Percentiles rank a stretch among this genome's conserved stretches.
These are phyloP conservation scores for Crithidia expoeki DNA, from an alignment of 208 protist species.

Conservation along the genomic window DNA sequence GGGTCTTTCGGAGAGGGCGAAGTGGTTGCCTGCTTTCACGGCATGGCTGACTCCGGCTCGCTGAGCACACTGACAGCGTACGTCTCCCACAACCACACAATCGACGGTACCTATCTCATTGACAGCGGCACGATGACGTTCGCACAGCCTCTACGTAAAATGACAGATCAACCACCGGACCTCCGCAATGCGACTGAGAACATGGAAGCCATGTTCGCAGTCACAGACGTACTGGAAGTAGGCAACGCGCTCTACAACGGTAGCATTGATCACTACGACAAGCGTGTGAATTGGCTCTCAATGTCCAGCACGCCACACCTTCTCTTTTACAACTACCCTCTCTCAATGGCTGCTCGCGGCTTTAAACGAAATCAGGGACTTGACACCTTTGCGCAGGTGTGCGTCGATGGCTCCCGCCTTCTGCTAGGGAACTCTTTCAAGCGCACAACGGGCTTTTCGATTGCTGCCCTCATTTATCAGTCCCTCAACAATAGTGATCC, in stretches of 20 bases:
- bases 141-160: not conserved
- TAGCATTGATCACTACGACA: not conserved
- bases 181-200: not conserved
- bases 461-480: constrained; percentile 16
- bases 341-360: not conserved
- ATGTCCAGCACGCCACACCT: not conserved
- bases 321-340: not conserved
- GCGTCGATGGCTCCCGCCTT: constrained; percentile 4
- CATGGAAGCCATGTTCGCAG: not conserved
- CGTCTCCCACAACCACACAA: constrained; percentile 8
- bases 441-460: not conserved
- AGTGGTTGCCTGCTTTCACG: constrained; percentile 19
- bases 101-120: constrained; percentile 13
- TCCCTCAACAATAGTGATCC: constrained; percentile 13
- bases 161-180: not conserved
- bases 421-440: not conserved
- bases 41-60: not conserved
- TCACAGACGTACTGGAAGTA: not conserved
- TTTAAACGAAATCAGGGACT: not conserved
- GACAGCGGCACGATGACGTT: constrained; percentile 4
- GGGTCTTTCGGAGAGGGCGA: not conserved
- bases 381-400: not conserved
- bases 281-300: not conserved
- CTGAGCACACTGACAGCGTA: constrained; percentile 1
- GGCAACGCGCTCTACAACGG: constrained; percentile 1